These are phyloP conservation scores for Pelargonium cotyledonis DNA, from an alignment of 441 rosid genomes.

Conservation along the genomic window DNA sequence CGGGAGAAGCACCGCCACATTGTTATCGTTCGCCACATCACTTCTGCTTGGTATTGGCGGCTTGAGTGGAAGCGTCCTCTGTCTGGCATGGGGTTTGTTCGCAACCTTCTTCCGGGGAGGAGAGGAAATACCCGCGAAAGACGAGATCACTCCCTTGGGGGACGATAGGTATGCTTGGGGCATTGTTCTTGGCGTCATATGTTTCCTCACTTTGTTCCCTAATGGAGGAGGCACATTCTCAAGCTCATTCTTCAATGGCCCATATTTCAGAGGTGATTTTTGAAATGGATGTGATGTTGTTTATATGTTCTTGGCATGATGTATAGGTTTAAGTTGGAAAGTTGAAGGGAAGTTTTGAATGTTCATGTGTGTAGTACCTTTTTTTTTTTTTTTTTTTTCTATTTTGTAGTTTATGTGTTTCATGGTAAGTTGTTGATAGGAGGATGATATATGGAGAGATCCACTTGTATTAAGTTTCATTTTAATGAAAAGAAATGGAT, in stretches of 20 bases:
- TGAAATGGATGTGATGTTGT: neutral
- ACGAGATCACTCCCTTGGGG: constrained; percentile 68
- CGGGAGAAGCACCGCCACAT: constrained; percentile 61
- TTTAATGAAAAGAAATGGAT: too few species aligned
- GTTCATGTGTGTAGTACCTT: too few species aligned
- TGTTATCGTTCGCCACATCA: constrained; percentile 72
- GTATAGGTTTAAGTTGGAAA: too few species aligned
- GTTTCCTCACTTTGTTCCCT: constrained; percentile 85
- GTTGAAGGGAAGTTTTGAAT: too few species aligned
- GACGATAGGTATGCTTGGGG: constrained; percentile 81
- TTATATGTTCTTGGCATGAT: neutral
- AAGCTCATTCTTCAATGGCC: constrained; percentile 58
- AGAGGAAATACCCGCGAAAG: constrained; percentile 79
- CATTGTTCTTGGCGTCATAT: constrained; percentile 62
- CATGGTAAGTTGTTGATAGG: too few species aligned
- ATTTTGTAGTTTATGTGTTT: too few species aligned
- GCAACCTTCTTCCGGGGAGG: constrained; percentile 89
- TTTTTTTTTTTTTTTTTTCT: too few species aligned
- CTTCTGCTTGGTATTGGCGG: constrained; percentile 71
- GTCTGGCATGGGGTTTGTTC: constrained; percentile 80
- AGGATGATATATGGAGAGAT: too few species aligned
- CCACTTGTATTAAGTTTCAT: too few species aligned
- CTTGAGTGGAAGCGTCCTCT: constrained; percentile 76
- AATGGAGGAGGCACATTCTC: constrained; percentile 86
- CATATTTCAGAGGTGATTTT: constrained; percentile 57